Conservation (phyloP, 1,284 basidiomycete genomes). For the Marasmius tenuissimus region DNA sequence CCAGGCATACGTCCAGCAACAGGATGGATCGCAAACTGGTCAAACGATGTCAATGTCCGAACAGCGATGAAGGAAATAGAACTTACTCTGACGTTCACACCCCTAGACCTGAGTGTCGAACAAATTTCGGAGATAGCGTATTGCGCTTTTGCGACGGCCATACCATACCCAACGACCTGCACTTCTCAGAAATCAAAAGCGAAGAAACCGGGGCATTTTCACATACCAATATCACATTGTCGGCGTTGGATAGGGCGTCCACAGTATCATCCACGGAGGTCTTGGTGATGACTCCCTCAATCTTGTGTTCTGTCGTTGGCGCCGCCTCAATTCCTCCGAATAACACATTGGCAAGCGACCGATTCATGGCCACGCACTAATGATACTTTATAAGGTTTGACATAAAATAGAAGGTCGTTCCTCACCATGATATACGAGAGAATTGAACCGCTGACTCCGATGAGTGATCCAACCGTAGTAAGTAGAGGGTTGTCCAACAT, state of each 20-base stretch:
- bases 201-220: neutral
- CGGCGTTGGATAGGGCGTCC: constrained; percentile 73
- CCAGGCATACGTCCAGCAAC: constrained; percentile 80
- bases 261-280: constrained; percentile 78
- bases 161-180: constrained; percentile 67
- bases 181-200: neutral
- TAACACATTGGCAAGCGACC: constrained; percentile 74
- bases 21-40: constrained; percentile 60
- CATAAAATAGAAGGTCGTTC: neutral
- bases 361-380: constrained; percentile 88
- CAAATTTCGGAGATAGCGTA: constrained; percentile 85
- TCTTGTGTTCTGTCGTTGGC: constrained; percentile 61
- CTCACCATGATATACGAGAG: constrained; percentile 86
- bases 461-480: constrained; percentile 78
- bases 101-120: constrained; percentile 66
- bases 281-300: constrained; percentile 78
- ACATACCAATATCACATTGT: constrained; percentile 77
- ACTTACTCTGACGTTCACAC: constrained; percentile 65
- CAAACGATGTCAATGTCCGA: neutral
- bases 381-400: neutral
- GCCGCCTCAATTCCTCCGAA: constrained; percentile 76
- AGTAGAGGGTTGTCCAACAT: constrained; percentile 85
- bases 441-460: constrained; percentile 87
- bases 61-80: neutral
- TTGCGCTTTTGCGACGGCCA: constrained; percentile 89